Evolutionary conservation across 345 rosid species (phyloP), one percentile per base, ranked within the genome.

Genomic region (Gossypium mustelinum): DNA sequence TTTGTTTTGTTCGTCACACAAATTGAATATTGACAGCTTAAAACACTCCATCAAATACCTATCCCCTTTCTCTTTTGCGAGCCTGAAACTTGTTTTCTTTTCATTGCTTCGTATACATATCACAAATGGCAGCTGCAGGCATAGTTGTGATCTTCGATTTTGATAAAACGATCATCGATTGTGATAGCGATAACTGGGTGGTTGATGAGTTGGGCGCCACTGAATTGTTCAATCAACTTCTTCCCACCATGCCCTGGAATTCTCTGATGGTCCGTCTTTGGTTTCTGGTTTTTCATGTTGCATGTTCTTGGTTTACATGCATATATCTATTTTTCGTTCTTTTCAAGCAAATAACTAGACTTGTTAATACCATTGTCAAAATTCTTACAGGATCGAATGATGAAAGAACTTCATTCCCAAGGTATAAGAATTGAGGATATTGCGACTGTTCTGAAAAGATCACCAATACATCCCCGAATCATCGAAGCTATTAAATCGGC

Each of bases 191-290:
- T 50, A 91, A 91, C 29, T 94, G 92, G 89, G 94, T 91, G 0
- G 55, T 94, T 11, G 94, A 94, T 74, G 94, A 73, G 73, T 75
- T 93, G 78, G 97, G 98, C 59, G 84, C 83, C 66, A 86, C 92
- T 4, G 89, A 87, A 61, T 76, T 86, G 85, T 94, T 89, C 88
- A 82, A 90, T 63, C 88, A 86, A 29, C 98, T 94, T 65, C 97
- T 91, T 18, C 92, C 91, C 4, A 86, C 94, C 83, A 88, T 91
- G 94, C 92, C 97, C 45, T 94, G 97, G 95, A 94, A 94, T 77
- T 76, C 94, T 67, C 84, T 91, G 72, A 91, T 94, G 95, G 98
- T 41, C 70, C 24, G 72, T 70, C 29, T 13, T 13, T 27, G 3
- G 1, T 27, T 25, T 25, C 18, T 10, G n/a, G 9, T 8, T 34